Conservation (phyloP, 495 filamentous ascomycete genomes). For the Aspergillus carlsbadensis region DNA sequence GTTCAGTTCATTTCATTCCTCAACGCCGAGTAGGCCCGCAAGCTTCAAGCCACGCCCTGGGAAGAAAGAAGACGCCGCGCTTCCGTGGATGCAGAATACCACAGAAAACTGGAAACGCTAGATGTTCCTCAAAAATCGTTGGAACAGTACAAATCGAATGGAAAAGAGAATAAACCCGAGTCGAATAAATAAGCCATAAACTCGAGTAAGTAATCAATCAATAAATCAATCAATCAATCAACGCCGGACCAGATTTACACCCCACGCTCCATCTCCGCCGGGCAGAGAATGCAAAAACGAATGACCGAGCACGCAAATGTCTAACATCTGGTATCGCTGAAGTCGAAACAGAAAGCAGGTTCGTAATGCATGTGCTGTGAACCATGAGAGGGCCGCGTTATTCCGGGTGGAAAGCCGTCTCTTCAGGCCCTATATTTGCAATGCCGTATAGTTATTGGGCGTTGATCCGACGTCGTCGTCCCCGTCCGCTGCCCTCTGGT, state of each 20-base stretch:
- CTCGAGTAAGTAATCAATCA: neutral
- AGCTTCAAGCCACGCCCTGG: neutral
- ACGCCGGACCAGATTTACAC: constrained; percentile 3
- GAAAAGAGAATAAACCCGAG: neutral
- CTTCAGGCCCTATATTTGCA: constrained; percentile 3
- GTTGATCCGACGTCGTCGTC: constrained; percentile 67
- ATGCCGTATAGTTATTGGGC: constrained; percentile 16
- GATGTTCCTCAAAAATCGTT: neutral
- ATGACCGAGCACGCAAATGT: constrained; percentile 10
- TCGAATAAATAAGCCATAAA: constrained; percentile 7
- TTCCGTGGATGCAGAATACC: neutral
- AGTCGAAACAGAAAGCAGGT: constrained; percentile 11
- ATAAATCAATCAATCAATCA: neutral
- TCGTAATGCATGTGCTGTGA: constrained; percentile 28
- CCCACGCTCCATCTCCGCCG: constrained; percentile 11
- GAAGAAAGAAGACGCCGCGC: neutral
- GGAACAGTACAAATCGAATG: neutral
- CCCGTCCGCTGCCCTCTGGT: constrained; percentile 79
- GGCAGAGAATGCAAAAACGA: constrained; percentile 14
- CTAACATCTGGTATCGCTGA: constrained; percentile 25
- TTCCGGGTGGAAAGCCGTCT: constrained; percentile 15
- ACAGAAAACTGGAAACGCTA: neutral
- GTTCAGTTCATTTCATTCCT: too few species aligned
- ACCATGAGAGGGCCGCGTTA: constrained; percentile 14
- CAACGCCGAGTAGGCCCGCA: neutral